Evolutionary conservation across 1,284 basidiomycete genomes (phyloP).

Genomic region (Apiotrichum montevideense): DNA sequence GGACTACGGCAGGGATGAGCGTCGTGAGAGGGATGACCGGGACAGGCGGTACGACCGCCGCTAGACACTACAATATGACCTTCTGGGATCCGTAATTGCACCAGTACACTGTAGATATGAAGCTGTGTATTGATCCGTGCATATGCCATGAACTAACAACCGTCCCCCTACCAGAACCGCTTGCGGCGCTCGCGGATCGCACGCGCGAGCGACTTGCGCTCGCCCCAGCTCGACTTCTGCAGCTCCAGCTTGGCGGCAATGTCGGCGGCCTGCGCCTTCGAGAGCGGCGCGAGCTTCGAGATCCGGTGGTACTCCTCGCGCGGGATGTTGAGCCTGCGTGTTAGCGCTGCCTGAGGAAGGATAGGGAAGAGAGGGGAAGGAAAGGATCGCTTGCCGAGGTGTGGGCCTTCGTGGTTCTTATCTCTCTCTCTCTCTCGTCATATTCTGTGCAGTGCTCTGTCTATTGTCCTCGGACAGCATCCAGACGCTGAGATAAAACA

Average conservation of each 20-base stretch:
- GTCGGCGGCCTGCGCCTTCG: slow-evolving; percentile 16
- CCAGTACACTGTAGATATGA: too few relatives aligned
- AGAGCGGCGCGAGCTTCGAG: slow-evolving; percentile 31
- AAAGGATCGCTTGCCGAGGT: too few relatives aligned
- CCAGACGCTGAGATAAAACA: too few relatives aligned
- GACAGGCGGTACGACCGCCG: background rate
- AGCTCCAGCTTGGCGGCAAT: slow-evolving; percentile 15
- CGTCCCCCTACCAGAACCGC: slow-evolving; percentile 35
- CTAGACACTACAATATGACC: too few relatives aligned
- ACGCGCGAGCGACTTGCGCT: slow-evolving; percentile 29
- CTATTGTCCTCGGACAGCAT: too few relatives aligned
- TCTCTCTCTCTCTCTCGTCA: too few relatives aligned
- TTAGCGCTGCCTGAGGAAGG: background rate
- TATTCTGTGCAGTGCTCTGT: too few relatives aligned
- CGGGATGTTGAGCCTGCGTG: slow-evolving; percentile 24
- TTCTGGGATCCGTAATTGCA: too few relatives aligned
- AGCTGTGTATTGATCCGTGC: background rate
- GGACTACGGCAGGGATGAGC: too few relatives aligned
- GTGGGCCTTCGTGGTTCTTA: too few relatives aligned
- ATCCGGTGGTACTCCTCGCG: slow-evolving; percentile 25
- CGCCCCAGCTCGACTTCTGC: slow-evolving; percentile 33
- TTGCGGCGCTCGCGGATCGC: slow-evolving; percentile 37
- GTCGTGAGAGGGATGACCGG: background rate
- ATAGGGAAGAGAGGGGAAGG: too few relatives aligned
- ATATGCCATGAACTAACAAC: background rate